These are phyloP conservation scores for Sarcodon aspratus DNA, from an alignment of 768 basidiomycete species.

Conservation along the genomic window DNA sequence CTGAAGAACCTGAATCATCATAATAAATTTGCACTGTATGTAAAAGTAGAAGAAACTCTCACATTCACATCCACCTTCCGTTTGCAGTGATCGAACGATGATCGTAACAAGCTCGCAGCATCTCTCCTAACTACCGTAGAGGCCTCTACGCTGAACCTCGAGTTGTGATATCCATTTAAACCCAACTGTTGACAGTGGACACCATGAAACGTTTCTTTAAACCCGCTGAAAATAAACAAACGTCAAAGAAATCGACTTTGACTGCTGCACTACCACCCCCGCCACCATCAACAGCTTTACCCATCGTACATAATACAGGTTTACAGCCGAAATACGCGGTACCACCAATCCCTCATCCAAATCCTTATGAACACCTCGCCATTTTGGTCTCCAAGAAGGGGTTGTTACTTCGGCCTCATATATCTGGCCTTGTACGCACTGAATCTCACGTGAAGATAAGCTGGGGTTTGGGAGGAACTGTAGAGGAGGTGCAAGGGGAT, in stretches of 20 bases:
- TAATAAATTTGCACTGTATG: background rate
- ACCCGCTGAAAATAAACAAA: background rate
- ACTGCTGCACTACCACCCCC: constrained; percentile 1
- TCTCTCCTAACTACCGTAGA: too few relatives aligned
- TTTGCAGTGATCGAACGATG: background rate
- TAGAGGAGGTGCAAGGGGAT: constrained; percentile 37
- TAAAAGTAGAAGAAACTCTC: background rate
- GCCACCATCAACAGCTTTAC: background rate
- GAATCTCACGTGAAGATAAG: constrained; percentile 35
- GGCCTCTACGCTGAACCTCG: too few relatives aligned
- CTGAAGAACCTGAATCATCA: constrained; percentile 12
- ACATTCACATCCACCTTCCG: background rate
- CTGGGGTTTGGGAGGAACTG: constrained; percentile 47
- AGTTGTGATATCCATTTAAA: background rate
- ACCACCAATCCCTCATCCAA: constrained; percentile 66
- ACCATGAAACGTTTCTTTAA: constrained; percentile 9
- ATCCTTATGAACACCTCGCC: constrained; percentile 59
- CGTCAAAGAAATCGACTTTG: constrained; percentile 1
- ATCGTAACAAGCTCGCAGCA: too few relatives aligned
- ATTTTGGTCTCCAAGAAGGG: constrained; percentile 47
- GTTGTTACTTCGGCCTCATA: constrained; percentile 54
- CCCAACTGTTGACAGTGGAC: background rate
- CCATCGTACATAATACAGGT: constrained; percentile 12
- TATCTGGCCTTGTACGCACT: constrained; percentile 17
- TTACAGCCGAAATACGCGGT: constrained; percentile 56